A percentile compares a stretch with the other conserved stretches of the same genome.
Evolutionary conservation across 164 flowering plant species (phyloP).

Genomic region (Echeveria elegans): DNA sequence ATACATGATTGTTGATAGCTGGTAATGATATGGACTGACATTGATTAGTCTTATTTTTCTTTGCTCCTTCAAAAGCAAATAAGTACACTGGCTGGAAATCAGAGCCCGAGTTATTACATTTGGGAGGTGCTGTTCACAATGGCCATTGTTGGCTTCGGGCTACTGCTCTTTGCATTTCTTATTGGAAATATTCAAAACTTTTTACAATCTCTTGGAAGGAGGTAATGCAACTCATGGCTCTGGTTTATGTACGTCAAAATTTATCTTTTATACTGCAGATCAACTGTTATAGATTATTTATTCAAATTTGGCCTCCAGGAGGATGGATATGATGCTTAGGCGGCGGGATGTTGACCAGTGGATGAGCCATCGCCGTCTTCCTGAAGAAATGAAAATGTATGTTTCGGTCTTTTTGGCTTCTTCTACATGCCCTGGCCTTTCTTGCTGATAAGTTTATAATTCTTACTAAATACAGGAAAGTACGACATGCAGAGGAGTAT

Average conservation of each 20-base stretch:
- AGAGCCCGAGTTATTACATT: constrained; percentile 57
- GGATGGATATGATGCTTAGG: constrained; percentile 50
- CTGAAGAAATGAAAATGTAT: constrained; percentile 41
- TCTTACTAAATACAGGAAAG: constrained; percentile 35
- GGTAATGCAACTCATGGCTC: constrained; percentile 34
- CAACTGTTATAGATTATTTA: background rate
- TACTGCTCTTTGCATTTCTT: constrained; percentile 77
- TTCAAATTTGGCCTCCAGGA: constrained; percentile 24
- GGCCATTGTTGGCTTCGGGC: constrained; percentile 74
- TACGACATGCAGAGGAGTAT: constrained; percentile 59
- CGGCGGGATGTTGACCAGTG: constrained; percentile 64
- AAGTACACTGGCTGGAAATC: constrained; percentile 89
- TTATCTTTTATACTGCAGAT: background rate
- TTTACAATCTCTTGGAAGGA: constrained; percentile 78
- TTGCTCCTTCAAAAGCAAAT: constrained; percentile 50
- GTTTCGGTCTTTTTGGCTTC: background rate
- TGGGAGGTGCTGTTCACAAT: constrained; percentile 91
- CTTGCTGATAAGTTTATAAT: background rate
- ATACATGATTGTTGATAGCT: background rate
- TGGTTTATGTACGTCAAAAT: too few species aligned
- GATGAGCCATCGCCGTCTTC: constrained; percentile 68
- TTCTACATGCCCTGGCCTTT: too few species aligned
- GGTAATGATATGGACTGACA: background rate
- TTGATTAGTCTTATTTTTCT: background rate
- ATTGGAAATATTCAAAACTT: constrained; percentile 96